Evolutionary conservation across 2,329 filamentous ascomycete genomes (phyloP).

Genomic region (Monilinia vaccinii-corymbosi): DNA sequence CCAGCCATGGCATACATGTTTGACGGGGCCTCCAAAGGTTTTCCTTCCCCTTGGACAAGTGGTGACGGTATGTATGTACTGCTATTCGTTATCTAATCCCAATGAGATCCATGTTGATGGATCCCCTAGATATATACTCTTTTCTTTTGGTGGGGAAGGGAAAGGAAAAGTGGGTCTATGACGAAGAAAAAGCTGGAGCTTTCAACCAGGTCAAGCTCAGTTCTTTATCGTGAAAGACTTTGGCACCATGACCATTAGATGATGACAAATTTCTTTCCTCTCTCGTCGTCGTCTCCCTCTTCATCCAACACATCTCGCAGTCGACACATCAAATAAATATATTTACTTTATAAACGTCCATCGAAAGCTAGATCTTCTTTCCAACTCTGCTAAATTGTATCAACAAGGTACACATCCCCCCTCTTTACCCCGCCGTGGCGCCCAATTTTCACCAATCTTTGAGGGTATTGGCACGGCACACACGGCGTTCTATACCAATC

Average conservation of each 20-base stretch:
- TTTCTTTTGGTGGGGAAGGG: neutral
- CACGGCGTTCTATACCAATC: neutral
- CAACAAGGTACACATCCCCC: neutral
- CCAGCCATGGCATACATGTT: no score
- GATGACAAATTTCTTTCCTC: neutral
- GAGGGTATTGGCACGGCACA: neutral
- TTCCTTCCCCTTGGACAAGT: no score
- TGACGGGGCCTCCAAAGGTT: no score
- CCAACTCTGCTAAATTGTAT: neutral
- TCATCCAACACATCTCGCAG: neutral
- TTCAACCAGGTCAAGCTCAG: conserved; percentile 1
- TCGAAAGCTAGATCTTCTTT: neutral
- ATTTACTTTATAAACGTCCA: neutral
- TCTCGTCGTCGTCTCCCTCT: neutral
- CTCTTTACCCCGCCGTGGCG: conserved; percentile 10
- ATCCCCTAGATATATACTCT: no score
- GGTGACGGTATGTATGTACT: no score
- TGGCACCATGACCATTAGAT: neutral
- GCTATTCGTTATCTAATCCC: no score
- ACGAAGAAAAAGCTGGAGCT: conserved; percentile 9
- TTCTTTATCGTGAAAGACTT: neutral
- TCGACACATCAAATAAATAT: neutral
- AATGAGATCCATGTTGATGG: no score
- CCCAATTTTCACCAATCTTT: neutral
- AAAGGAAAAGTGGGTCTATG: neutral